phyloP scores from a whole-genome alignment of 2,329 filamentous ascomycete species.

The Pyrenochaeta sp. region DNA sequence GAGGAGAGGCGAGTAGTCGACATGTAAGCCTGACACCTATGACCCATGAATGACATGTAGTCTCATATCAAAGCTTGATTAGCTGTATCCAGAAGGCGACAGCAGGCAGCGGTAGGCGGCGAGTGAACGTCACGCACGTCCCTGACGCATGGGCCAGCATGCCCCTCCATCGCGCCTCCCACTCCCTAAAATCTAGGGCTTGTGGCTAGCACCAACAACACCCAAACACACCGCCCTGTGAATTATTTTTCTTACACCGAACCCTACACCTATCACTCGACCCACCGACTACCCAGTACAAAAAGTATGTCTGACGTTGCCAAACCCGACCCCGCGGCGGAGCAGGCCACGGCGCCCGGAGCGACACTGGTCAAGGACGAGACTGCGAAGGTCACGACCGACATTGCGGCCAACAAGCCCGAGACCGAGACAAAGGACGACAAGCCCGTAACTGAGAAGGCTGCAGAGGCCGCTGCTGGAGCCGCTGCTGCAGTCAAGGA shows the following conservation, averaged over 20 bases:
- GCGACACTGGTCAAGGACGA: slow-evolving; percentile 52
- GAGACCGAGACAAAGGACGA: slow-evolving; percentile 53
- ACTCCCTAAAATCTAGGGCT: slow-evolving; percentile 35
- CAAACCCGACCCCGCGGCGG: slow-evolving; percentile 51
- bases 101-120: slow-evolving; percentile 3
- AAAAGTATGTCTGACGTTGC: slow-evolving; percentile 47
- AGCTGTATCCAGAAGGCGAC: neutral
- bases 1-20: neutral
- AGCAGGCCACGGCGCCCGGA: slow-evolving; percentile 48
- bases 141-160: slow-evolving; percentile 7
- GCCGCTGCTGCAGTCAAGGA: slow-evolving; percentile 55
- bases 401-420: slow-evolving; percentile 39
- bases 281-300: slow-evolving; percentile 4
- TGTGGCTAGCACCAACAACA: slow-evolving; percentile 24
- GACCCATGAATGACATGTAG: too few species aligned
- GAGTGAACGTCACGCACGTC: slow-evolving; percentile 22
- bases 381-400: slow-evolving; percentile 54
- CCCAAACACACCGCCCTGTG: slow-evolving; percentile 17
- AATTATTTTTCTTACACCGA: slow-evolving; percentile 10
- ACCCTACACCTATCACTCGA: slow-evolving; percentile 8
- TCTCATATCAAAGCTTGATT: neutral
- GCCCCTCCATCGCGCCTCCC: slow-evolving; percentile 31
- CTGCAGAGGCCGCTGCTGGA: slow-evolving; percentile 46
- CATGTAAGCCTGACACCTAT: neutral
- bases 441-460: slow-evolving; percentile 56